Conservation (phyloP, 148 eudicot species). For the Talinum fruticosum region DNA sequence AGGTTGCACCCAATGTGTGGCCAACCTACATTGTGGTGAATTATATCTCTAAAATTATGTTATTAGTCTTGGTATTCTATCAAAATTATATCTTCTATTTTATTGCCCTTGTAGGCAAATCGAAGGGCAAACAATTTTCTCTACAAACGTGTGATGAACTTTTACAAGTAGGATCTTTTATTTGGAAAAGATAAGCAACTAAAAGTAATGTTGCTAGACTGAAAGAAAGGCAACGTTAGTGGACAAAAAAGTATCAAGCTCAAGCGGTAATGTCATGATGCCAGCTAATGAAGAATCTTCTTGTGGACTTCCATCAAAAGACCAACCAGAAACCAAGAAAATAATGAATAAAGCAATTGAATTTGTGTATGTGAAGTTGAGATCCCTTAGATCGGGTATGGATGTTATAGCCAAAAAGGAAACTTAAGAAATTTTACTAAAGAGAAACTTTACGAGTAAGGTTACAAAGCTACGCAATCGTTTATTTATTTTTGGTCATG, state of each 20-base stretch:
- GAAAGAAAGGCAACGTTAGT: background rate
- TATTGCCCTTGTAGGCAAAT: background rate
- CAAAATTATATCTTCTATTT: too few relatives aligned
- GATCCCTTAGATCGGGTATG: background rate
- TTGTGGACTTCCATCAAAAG: background rate
- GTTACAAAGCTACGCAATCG: too few relatives aligned
- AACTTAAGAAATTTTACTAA: too few relatives aligned
- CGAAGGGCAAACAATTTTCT: background rate
- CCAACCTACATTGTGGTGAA: background rate
- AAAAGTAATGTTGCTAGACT: background rate
- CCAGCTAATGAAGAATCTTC: background rate
- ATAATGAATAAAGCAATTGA: background rate
- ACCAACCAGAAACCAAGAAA: background rate
- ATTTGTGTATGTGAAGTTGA: background rate
- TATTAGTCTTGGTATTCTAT: too few relatives aligned
- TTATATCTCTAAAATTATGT: too few relatives aligned
- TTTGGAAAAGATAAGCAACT: background rate
- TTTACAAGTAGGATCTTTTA: too few relatives aligned
- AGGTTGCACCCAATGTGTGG: background rate
- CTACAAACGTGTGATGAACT: background rate
- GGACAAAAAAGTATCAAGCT: background rate
- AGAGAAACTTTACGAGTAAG: too few relatives aligned
- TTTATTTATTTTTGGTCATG: too few relatives aligned
- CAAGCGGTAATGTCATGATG: background rate
- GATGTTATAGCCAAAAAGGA: background rate